phyloP scores from a whole-genome alignment of 306 rosid species.

The Alnus rubra region DNA sequence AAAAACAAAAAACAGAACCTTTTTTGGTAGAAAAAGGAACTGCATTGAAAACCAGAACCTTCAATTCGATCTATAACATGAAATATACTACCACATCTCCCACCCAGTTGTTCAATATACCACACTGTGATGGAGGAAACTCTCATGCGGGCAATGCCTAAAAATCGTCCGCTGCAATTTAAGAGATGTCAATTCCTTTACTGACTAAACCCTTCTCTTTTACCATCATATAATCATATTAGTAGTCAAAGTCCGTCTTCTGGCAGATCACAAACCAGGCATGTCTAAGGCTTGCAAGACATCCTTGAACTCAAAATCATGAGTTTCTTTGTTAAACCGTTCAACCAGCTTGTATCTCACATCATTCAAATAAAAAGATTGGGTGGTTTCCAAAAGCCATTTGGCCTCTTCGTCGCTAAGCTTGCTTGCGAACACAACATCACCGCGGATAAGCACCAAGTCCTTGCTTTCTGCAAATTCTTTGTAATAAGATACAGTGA shows the following conservation, averaged over 20 bases:
- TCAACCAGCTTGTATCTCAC: conserved; percentile 74
- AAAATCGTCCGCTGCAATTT: neutral
- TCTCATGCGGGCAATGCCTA: neutral
- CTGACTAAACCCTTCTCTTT: neutral
- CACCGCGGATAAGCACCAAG: conserved; percentile 81
- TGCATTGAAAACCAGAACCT: neutral
- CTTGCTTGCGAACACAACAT: conserved; percentile 79
- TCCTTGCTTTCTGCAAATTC: conserved; percentile 92
- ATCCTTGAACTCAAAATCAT: conserved; percentile 91
- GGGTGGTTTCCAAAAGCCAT: conserved; percentile 81
- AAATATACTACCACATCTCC: neutral
- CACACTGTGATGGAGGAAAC: neutral
- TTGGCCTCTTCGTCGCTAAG: conserved; percentile 74
- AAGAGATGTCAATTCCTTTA: neutral
- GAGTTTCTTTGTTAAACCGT: conserved; percentile 78
- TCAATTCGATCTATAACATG: neutral
- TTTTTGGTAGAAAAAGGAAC: too few species aligned
- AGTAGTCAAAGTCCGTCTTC: neutral
- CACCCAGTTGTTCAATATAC: neutral
- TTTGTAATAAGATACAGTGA: conserved; percentile 61
- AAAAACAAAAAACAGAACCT: neutral
- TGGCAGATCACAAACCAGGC: conserved; percentile 56
- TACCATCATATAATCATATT: neutral
- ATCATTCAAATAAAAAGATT: conserved; percentile 83
- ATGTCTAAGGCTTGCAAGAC: conserved; percentile 76